Evolutionary conservation across 768 basidiomycete genomes (phyloP).

Genomic region (Epithele typhae): DNA sequence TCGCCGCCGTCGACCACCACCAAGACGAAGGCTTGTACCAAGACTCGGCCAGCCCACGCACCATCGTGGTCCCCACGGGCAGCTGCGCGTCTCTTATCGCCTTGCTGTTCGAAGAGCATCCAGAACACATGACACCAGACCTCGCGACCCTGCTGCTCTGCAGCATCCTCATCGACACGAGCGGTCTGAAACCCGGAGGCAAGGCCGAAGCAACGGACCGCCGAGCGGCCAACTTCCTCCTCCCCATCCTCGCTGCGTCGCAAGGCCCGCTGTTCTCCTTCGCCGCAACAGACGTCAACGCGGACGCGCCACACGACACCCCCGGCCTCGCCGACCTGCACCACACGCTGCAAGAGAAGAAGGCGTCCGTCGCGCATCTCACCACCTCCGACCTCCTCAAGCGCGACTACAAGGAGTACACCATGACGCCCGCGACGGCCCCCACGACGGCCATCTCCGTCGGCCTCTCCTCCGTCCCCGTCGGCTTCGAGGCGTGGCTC

Average conservation of each 20-base stretch:
- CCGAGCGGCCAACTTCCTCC: slow-evolving; percentile 59
- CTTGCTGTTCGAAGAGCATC: slow-evolving; percentile 26
- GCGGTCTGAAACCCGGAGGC: slow-evolving; percentile 69
- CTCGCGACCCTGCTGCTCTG: slow-evolving; percentile 76
- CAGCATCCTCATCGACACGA: slow-evolving; percentile 85
- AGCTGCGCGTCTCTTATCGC: slow-evolving; percentile 75
- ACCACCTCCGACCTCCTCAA: slow-evolving; percentile 74
- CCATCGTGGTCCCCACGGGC: slow-evolving; percentile 61
- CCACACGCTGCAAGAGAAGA: slow-evolving; percentile 47
- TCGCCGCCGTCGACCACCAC: slow-evolving; percentile 88
- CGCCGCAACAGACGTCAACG: slow-evolving; percentile 6
- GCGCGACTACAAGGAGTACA: slow-evolving; percentile 94
- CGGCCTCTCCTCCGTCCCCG: slow-evolving; percentile 81
- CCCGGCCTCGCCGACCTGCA: slow-evolving; percentile 47
- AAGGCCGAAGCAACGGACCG: slow-evolving; percentile 70
- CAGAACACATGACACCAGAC: slow-evolving; percentile 42
- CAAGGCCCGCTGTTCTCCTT: not conserved
- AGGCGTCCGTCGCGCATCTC: slow-evolving; percentile 64
- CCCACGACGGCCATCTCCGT: slow-evolving; percentile 43
- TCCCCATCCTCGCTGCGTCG: slow-evolving; percentile 36
- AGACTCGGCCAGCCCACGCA: slow-evolving; percentile 59
- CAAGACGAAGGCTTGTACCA: slow-evolving; percentile 72
- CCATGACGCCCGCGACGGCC: slow-evolving; percentile 42
- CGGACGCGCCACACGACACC: slow-evolving; percentile 30
- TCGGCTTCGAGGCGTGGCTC: slow-evolving; percentile 57